These are phyloP conservation scores for Myxozyma neglecta DNA, from an alignment of 805 yeast species.

Conservation along the genomic window DNA sequence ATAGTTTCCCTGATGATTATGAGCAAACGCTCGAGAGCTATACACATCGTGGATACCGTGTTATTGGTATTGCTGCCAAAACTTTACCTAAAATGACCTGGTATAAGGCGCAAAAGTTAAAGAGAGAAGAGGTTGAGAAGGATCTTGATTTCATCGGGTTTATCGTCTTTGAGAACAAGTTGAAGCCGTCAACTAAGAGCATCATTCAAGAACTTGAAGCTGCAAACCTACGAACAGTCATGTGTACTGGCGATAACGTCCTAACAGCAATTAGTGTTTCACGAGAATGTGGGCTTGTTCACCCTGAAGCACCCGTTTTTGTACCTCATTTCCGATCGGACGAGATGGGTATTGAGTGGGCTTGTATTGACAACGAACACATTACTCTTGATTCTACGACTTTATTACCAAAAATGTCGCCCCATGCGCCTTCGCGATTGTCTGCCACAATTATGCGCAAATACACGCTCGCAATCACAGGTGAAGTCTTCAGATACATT, in stretches of 20 bases:
- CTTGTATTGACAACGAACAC: slow-evolving; percentile 47
- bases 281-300: slow-evolving; percentile 72
- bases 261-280: slow-evolving; percentile 94
- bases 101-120: slow-evolving; percentile 50
- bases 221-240: slow-evolving; percentile 78
- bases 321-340: slow-evolving; percentile 54
- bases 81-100: slow-evolving; percentile 47
- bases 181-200: slow-evolving; percentile 65
- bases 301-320: slow-evolving; percentile 49
- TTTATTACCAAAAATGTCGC: slow-evolving; percentile 39
- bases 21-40: slow-evolving; percentile 74
- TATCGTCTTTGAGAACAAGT: slow-evolving; percentile 86
- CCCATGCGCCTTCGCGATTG: slow-evolving; percentile 23
- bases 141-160: slow-evolving; percentile 79
- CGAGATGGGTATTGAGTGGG: slow-evolving; percentile 40
- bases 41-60: slow-evolving; percentile 92
- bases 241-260: slow-evolving; percentile 98
- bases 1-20: slow-evolving; percentile 70
- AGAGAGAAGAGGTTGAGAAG: slow-evolving; percentile 68
- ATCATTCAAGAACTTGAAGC: slow-evolving; percentile 59
- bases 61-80: slow-evolving; percentile 88
- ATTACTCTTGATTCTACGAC: slow-evolving; percentile 63
- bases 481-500: slow-evolving; percentile 82
- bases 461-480: slow-evolving; percentile 82
- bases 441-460: slow-evolving; percentile 44